Evolutionary conservation across 495 filamentous ascomycete genomes (phyloP).

Genomic region (Collariella sp.): DNA sequence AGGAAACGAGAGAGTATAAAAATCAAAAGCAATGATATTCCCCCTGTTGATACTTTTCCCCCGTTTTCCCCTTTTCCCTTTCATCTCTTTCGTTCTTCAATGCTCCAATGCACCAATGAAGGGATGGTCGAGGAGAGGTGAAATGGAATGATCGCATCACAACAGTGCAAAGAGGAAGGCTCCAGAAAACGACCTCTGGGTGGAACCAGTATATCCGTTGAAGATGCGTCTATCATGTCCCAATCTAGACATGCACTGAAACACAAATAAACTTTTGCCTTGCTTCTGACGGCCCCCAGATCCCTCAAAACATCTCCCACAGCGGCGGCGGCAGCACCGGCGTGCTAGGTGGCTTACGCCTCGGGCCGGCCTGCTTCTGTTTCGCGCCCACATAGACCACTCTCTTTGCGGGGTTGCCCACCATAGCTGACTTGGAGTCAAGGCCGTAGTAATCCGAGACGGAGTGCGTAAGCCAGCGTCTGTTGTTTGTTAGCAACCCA

Average conservation of each 20-base stretch:
- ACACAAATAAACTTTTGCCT: background rate
- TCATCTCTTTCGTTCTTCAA: no score
- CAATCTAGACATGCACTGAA: slow-evolving; percentile 5
- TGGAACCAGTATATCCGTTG: background rate
- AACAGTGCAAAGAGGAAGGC: no score
- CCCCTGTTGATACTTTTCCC: no score
- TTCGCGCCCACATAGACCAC: slow-evolving; percentile 85
- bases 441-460: slow-evolving; percentile 91
- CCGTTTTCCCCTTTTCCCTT: no score
- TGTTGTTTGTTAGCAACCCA: slow-evolving; percentile 20
- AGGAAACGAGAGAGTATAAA: no score
- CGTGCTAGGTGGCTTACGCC: slow-evolving; percentile 4
- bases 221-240: slow-evolving; percentile 1
- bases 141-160: background rate
- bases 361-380: slow-evolving; percentile 16
- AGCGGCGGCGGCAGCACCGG: slow-evolving; percentile 22
- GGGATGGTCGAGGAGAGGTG: no score
- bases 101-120: no score
- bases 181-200: no score
- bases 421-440: slow-evolving; percentile 70
- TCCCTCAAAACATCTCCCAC: slow-evolving; percentile 27
- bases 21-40: no score
- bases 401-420: slow-evolving; percentile 63
- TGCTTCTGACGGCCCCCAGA: background rate
- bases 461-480: slow-evolving; percentile 88